A percentile compares a stretch with the other conserved stretches of the same genome.
Evolutionary conservation across 805 yeast genomes (phyloP).

Genomic region (Cyberlindnera suaveolens): DNA sequence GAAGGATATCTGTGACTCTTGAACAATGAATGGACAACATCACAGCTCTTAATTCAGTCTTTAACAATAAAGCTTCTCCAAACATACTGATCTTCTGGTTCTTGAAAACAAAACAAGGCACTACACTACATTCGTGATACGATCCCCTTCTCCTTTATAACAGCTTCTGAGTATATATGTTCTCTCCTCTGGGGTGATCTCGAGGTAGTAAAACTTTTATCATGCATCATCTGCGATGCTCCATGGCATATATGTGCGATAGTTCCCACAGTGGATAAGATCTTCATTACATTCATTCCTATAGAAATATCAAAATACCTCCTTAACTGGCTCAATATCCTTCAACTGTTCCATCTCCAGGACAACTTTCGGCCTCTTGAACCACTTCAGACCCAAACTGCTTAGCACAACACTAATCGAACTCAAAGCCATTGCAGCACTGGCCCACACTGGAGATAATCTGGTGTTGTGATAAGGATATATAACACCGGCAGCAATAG

Average conservation of each 20-base stretch:
- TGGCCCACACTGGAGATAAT: slow-evolving; percentile 58
- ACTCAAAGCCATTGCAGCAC: slow-evolving; percentile 60
- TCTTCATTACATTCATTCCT: not conserved
- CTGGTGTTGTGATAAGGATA: slow-evolving; percentile 50
- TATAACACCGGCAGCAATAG: slow-evolving; percentile 63
- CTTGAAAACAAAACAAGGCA: too few relatives aligned
- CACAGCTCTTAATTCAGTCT: too few relatives aligned
- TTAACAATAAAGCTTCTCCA: too few relatives aligned
- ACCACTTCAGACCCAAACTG: slow-evolving; percentile 45
- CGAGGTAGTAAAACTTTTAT: too few relatives aligned
- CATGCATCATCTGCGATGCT: too few relatives aligned
- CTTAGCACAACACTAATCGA: slow-evolving; percentile 53
- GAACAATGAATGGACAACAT: not conserved
- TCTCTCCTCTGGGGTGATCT: too few relatives aligned
- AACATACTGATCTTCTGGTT: too few relatives aligned
- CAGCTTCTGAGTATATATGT: too few relatives aligned
- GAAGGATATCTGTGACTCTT: not conserved
- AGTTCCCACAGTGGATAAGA: too few relatives aligned
- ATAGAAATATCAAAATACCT: not conserved
- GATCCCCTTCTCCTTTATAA: too few relatives aligned
- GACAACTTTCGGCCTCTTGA: slow-evolving; percentile 30
- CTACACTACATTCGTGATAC: too few relatives aligned
- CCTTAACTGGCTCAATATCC: slow-evolving; percentile 4
- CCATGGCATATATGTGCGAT: too few relatives aligned
- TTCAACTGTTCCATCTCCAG: slow-evolving; percentile 7